A percentile compares a stretch with the other conserved stretches of the same genome.
Evolutionary conservation across 192 early-diverging fungal genomes (phyloP).

Genomic region (Coemansia sp.): DNA sequence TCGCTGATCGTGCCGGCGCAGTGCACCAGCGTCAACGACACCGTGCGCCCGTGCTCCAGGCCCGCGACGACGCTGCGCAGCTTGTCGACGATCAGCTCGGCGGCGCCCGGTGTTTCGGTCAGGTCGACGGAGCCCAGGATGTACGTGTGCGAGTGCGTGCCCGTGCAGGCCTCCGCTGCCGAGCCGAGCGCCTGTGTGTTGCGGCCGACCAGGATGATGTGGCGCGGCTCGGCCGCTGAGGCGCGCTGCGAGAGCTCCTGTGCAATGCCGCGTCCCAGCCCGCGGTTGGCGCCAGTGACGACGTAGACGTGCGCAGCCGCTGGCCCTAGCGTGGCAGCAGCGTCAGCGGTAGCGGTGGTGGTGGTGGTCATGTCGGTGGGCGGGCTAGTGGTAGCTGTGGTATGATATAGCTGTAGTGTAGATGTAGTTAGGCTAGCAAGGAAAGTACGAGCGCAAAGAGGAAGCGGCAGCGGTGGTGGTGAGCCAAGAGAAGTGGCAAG

Average conservation of each 20-base stretch:
- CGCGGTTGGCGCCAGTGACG: constrained; percentile 66
- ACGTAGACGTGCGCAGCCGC: constrained; percentile 32
- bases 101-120: background rate
- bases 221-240: constrained; percentile 17
- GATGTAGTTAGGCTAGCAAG: too few species aligned
- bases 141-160: constrained; percentile 12
- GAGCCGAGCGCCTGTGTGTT: constrained; percentile 20
- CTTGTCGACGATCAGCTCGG: constrained; percentile 9
- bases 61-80: constrained; percentile 3
- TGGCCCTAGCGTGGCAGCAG: too few species aligned
- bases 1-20: constrained; percentile 74
- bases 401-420: too few species aligned
- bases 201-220: constrained; percentile 62
- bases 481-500: too few species aligned
- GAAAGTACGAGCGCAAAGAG: too few species aligned
- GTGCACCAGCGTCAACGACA: constrained; percentile 61
- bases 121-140: constrained; percentile 18
- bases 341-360: background rate
- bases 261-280: constrained; percentile 59
- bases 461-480: too few species aligned
- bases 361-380: too few species aligned
- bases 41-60: too few species aligned
- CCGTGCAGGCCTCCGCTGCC: constrained; percentile 12
- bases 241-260: constrained; percentile 31
- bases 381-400: too few species aligned